A percentile compares a stretch with the other conserved stretches of the same genome.
These are phyloP conservation scores for Nelumbo lutea DNA, from an alignment of 164 flowering plant genomes.

Conservation along the genomic window DNA sequence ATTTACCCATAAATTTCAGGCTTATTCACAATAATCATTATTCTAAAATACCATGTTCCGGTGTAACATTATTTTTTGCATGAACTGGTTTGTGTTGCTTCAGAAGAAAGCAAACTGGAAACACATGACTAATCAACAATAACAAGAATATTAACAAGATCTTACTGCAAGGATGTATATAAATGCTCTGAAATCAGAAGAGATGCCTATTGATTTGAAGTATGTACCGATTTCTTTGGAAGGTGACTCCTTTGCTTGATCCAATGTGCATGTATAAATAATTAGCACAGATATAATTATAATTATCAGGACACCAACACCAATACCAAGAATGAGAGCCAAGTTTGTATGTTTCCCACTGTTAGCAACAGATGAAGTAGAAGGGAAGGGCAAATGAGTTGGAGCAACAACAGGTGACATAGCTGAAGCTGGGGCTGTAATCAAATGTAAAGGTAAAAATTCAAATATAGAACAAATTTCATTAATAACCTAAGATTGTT, in stretches of 20 bases:
- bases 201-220: not conserved
- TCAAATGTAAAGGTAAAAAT: not conserved
- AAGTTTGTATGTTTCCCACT: constrained; percentile 31
- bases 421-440: constrained; percentile 42
- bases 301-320: constrained; percentile 35
- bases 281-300: constrained; percentile 30
- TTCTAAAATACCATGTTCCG: too few species aligned
- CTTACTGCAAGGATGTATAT: not conserved
- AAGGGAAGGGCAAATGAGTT: constrained; percentile 21
- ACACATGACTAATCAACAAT: too few species aligned
- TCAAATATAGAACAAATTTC: too few species aligned
- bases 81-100: too few species aligned
- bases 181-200: not conserved
- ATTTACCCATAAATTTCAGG: too few species aligned
- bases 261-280: constrained; percentile 31
- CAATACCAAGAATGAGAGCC: constrained; percentile 42
- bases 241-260: constrained; percentile 21
- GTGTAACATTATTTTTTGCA: too few species aligned
- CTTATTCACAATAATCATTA: too few species aligned
- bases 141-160: too few species aligned
- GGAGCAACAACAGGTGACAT: constrained; percentile 34
- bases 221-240: constrained; percentile 38
- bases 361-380: constrained; percentile 24
- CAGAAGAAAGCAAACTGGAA: too few species aligned
- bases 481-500: not conserved